phyloP scores from a whole-genome alignment of 352 stramenopile genomes.

The Globisporangium spinosum region DNA sequence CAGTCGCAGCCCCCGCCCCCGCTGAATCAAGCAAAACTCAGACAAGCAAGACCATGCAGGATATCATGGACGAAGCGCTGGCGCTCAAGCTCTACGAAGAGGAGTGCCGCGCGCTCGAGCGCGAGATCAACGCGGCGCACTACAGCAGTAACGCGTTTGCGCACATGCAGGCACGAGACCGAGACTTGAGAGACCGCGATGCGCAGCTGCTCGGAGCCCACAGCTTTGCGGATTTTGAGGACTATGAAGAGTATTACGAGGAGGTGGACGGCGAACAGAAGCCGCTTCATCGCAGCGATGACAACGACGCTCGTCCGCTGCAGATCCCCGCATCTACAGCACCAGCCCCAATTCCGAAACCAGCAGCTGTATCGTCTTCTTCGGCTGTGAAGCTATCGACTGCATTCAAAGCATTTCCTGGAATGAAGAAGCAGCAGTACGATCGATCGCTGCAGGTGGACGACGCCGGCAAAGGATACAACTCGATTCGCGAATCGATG shows the following conservation, averaged over 20 bases:
- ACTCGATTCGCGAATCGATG: slow-evolving; percentile 51
- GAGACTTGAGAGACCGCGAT: slow-evolving; percentile 23
- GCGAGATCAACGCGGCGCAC: slow-evolving; percentile 36
- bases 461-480: slow-evolving; percentile 38
- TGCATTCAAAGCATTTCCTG: slow-evolving; percentile 14
- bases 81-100: slow-evolving; percentile 61
- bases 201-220: slow-evolving; percentile 41
- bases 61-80: slow-evolving; percentile 71
- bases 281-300: neutral
- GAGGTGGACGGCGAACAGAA: slow-evolving; percentile 6
- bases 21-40: neutral
- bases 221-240: slow-evolving; percentile 28
- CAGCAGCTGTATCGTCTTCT: neutral
- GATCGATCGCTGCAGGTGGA: slow-evolving; percentile 32
- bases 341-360: neutral
- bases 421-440: slow-evolving; percentile 32
- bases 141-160: slow-evolving; percentile 29
- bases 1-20: neutral
- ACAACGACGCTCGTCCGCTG: neutral
- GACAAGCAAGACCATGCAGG: slow-evolving; percentile 38
- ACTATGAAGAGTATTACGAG: slow-evolving; percentile 16
- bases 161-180: slow-evolving; percentile 22
- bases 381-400: slow-evolving; percentile 14
- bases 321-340: neutral
- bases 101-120: slow-evolving; percentile 39